A percentile compares a stretch with the other conserved stretches of the same genome.
phyloP scores from a whole-genome alignment of 805 yeast genomes.

The Hanseniaspora taiwanica region DNA sequence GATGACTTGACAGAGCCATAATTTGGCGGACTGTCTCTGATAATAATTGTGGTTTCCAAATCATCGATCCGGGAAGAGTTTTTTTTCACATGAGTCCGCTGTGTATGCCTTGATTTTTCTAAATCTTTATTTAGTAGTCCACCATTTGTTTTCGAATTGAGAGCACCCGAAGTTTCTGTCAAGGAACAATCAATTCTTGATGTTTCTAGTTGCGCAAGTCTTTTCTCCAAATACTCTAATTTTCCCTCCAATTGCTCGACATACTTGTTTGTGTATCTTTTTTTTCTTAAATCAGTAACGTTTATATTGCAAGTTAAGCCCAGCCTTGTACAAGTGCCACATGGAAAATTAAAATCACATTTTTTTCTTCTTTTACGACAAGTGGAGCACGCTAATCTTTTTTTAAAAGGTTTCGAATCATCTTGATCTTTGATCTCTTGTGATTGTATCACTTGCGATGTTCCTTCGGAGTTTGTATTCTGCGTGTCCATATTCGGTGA shows the following conservation, averaged over 20 bases:
- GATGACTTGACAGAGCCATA: too few species aligned
- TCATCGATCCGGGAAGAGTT: conserved; percentile 17
- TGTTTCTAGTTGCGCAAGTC: conserved; percentile 15
- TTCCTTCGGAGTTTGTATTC: too few species aligned
- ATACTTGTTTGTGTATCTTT: conserved; percentile 36
- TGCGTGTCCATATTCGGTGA: too few species aligned
- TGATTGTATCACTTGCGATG: too few species aligned
- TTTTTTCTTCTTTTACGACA: conserved; percentile 29
- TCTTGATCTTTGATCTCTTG: too few species aligned
- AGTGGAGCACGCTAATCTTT: conserved; percentile 22
- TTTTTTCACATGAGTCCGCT: neutral
- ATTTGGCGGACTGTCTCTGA: conserved; percentile 10
- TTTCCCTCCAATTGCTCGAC: conserved; percentile 32
- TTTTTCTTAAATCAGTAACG: conserved; percentile 37
- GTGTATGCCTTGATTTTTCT: too few species aligned
- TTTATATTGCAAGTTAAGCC: conserved; percentile 34
- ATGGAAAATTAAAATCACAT: conserved; percentile 37
- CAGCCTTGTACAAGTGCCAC: conserved; percentile 32
- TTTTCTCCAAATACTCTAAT: conserved; percentile 18
- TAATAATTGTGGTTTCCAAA: conserved; percentile 21
- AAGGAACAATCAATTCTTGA: too few species aligned
- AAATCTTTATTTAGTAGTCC: too few species aligned
- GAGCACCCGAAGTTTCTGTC: too few species aligned
- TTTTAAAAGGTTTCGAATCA: conserved; percentile 1
- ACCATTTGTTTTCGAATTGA: too few species aligned